Percentiles rank a stretch among this genome's conserved stretches.
phyloP scores from a whole-genome alignment of 768 basidiomycete genomes.

The Crassisporium funariophilum region DNA sequence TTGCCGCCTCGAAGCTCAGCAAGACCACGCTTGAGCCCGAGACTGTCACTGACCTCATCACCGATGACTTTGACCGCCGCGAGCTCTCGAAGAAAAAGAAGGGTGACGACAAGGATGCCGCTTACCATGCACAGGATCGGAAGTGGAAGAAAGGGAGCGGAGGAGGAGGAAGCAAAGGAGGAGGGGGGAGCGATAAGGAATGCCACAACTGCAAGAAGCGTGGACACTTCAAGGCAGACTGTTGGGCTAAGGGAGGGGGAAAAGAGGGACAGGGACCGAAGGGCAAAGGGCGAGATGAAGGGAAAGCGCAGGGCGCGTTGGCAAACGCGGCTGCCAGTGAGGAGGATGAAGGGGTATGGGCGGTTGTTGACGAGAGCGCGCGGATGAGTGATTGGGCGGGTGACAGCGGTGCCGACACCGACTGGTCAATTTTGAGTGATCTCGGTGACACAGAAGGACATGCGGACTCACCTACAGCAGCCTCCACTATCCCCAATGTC shows the following conservation, averaged over 20 bases:
- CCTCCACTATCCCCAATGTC: constrained; percentile 1
- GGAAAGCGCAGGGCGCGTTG: too few species aligned
- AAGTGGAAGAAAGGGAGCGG: too few species aligned
- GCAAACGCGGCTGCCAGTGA: constrained; percentile 5
- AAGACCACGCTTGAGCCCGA: constrained; percentile 6
- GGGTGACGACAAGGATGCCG: too few species aligned
- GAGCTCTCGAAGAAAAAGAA: too few species aligned
- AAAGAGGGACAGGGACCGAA: constrained; percentile 34
- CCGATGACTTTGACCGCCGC: too few species aligned
- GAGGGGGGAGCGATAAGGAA: too few species aligned
- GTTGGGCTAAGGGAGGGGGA: constrained; percentile 39
- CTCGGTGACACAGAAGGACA: not conserved
- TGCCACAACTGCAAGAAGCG: constrained; percentile 34
- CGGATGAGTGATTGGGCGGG: constrained; percentile 6
- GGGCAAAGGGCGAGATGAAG: constrained; percentile 11
- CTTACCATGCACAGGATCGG: too few species aligned
- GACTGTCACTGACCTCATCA: too few species aligned
- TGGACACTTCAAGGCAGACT: constrained; percentile 28
- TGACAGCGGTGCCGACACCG: not conserved
- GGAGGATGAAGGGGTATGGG: constrained; percentile 6
- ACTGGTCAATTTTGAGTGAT: constrained; percentile 5
- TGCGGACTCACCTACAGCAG: constrained; percentile 1
- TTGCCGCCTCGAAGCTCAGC: constrained; percentile 12
- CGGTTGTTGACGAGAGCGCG: constrained; percentile 9
- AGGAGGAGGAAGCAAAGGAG: too few species aligned